Evolutionary conservation across 805 yeast species (phyloP).

Genomic region (Kluyveromyces lactis): DNA sequence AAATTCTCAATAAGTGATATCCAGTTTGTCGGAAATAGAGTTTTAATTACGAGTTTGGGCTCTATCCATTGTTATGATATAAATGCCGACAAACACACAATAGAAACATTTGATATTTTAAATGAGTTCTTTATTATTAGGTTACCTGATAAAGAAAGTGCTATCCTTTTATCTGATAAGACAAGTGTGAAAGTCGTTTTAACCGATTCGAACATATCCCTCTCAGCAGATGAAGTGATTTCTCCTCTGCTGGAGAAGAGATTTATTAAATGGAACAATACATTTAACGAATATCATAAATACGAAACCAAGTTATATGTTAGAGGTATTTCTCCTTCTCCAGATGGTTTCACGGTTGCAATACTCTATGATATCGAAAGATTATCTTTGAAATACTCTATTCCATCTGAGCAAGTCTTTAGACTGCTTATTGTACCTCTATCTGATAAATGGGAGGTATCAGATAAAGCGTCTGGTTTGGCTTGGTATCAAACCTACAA

Average conservation of each 20-base stretch:
- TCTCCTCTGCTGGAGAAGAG: slow-evolving; percentile 22
- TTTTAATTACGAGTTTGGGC: slow-evolving; percentile 13
- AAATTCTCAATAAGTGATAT: slow-evolving; percentile 19
- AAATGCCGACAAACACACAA: not conserved
- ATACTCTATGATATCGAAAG: slow-evolving; percentile 22
- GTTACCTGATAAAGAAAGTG: slow-evolving; percentile 7
- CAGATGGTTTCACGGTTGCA: slow-evolving; percentile 24
- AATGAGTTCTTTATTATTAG: slow-evolving; percentile 19
- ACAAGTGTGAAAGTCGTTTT: slow-evolving; percentile 13
- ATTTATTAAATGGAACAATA: slow-evolving; percentile 22
- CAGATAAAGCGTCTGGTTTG: slow-evolving; percentile 19
- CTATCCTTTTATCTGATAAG: slow-evolving; percentile 15
- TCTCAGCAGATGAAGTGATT: slow-evolving; percentile 14
- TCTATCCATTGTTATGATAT: slow-evolving; percentile 11
- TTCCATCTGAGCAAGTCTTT: slow-evolving; percentile 21
- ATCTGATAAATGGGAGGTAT: slow-evolving; percentile 20
- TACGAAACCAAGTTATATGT: slow-evolving; percentile 22
- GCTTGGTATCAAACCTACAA: slow-evolving; percentile 29
- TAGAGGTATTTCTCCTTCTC: slow-evolving; percentile 22
- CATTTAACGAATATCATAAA: slow-evolving; percentile 19
- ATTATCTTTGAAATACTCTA: slow-evolving; percentile 22
- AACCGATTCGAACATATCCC: slow-evolving; percentile 6
- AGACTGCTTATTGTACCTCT: slow-evolving; percentile 23
- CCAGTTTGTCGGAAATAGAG: slow-evolving; percentile 8
- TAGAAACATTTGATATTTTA: slow-evolving; percentile 7